Evolutionary conservation across 331 rosid genomes (phyloP), one percentile per base, ranked within the genome.

Genomic region (Quercus phellos): DNA sequence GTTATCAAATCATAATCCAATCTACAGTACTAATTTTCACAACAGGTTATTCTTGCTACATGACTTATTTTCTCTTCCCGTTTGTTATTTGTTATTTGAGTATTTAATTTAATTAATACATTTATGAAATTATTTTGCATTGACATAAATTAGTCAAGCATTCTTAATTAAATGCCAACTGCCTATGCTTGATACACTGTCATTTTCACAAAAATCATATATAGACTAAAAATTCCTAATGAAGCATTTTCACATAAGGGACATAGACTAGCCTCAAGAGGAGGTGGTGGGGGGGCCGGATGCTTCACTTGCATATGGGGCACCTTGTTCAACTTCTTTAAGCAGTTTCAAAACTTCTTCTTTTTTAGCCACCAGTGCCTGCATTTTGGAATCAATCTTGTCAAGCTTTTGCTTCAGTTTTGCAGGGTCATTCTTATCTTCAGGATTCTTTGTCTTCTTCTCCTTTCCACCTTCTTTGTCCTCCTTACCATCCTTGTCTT

Each of bases 361-460:
- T 51, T 75, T 84, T 81, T 84, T 84, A 0, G 67, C 79, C 35
- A 53, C 75, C 61, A 84, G 53, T 30, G 60, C 87, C 73, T 76
- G 81, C 43, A 84, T 79, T 22, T 84, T 79, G 59, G 56, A 22
- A 11, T 79, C 86, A 10, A 81, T 61, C 81, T 69, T 75, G 32
- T 77, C 86, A 13, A 76, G 86, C 80, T 82, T 81, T 50, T 71
- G 81, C 74, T 60, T 81, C 19, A 85, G 79, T 61, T 81, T 85
- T 30, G 77, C 27, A 12, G 79, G 81, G 3, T 85, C 88, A 8
- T 56, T 85, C 63, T 72, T 75, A 35, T 80, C 83, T 30, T 69
- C 87, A 4, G 87, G 83, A 53, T 74, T 75, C 74, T 77, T 78
- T n/a, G 69, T 74, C 77, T 85, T 80, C 72, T 83, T 74, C 78